A percentile compares a stretch with the other conserved stretches of the same genome.
These are phyloP conservation scores for Paulinella micropora DNA, from an alignment of 78 protist species.

Conservation along the genomic window DNA sequence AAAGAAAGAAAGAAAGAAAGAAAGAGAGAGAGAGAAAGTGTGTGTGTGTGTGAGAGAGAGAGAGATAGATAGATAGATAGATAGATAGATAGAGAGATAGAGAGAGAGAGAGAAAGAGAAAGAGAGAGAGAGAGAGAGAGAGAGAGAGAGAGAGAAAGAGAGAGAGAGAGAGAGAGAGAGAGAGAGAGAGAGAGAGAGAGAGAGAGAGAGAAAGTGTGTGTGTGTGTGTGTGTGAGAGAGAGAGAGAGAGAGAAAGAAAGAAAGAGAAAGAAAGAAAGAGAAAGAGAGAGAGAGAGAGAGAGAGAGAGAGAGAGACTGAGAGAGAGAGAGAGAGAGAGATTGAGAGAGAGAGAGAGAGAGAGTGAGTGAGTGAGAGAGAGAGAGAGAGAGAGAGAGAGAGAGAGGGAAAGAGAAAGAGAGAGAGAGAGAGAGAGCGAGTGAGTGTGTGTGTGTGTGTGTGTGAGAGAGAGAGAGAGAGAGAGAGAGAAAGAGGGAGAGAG, in stretches of 20 bases:
- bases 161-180: not conserved
- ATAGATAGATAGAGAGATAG: not conserved
- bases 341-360: not conserved
- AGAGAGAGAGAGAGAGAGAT: not conserved
- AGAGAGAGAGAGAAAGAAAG: not conserved
- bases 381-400: not conserved
- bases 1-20: not conserved
- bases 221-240: not conserved
- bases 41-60: not conserved
- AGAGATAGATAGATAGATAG: not conserved
- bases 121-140: not conserved
- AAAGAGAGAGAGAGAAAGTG: not conserved
- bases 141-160: not conserved
- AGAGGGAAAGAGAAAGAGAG: not conserved
- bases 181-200: not conserved
- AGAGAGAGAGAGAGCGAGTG: not conserved
- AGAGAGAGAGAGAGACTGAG: not conserved
- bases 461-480: not conserved
- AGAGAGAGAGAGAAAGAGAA: not conserved
- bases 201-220: not conserved
- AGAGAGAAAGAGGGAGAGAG: not conserved
- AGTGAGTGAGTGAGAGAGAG: not conserved
- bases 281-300: not conserved
- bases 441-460: not conserved
- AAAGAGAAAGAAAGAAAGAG: not conserved